Conservation (phyloP, 495 filamentous ascomycete genomes). For the Lichina pygmaea region DNA sequence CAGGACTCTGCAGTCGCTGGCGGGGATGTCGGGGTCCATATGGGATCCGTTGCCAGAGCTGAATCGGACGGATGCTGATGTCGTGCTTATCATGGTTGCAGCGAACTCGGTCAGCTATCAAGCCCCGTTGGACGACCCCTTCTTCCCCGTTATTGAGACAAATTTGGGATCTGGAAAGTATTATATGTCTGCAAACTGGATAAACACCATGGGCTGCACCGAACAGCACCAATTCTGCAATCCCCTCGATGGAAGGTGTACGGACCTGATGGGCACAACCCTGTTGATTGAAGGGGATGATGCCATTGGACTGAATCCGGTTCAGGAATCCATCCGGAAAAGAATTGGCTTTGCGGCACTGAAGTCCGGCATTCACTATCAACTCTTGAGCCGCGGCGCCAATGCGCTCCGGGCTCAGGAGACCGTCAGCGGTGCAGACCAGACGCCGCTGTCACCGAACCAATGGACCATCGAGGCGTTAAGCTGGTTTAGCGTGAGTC, state of each 20-base stretch:
- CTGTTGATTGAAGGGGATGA: neutral
- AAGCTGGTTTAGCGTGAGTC: constrained; percentile 3
- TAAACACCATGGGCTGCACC: constrained; percentile 5
- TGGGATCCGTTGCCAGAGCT: neutral
- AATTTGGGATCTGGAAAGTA: neutral
- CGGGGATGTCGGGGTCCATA: neutral
- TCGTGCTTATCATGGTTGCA: neutral
- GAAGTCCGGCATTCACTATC: constrained; percentile 14
- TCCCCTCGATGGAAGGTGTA: constrained; percentile 1
- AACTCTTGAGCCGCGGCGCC: constrained; percentile 9
- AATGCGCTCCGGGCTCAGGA: constrained; percentile 7
- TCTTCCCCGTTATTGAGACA: constrained; percentile 4
- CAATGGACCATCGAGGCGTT: constrained; percentile 11
- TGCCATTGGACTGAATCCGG: constrained; percentile 6
- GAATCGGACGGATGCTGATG: neutral
- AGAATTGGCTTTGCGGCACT: constrained; percentile 9
- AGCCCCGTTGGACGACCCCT: constrained; percentile 6
- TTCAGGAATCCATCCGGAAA: constrained; percentile 19
- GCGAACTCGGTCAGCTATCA: neutral
- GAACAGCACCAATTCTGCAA: constrained; percentile 6
- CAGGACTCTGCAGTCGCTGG: neutral
- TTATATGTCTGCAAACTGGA: neutral
- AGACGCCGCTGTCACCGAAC: constrained; percentile 7
- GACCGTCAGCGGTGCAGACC: constrained; percentile 1
- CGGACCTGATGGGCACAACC: neutral